Evolutionary conservation across 495 filamentous ascomycete species (phyloP), one percentile per base, ranked within the genome.

Genomic region (Letharia lupina): DNA sequence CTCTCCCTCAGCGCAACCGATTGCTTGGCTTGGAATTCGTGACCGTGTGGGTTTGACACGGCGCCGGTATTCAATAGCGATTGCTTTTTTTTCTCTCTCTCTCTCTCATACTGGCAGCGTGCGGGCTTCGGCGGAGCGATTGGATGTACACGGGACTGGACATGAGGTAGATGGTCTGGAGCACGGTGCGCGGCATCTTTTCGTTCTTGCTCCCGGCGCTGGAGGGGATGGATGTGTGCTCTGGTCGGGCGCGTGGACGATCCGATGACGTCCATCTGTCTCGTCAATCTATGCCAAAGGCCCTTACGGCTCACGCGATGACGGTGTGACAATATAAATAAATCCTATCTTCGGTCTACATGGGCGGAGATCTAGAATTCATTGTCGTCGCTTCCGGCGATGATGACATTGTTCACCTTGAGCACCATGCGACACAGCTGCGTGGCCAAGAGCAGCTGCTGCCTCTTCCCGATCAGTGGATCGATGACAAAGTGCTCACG

Each of bases 341-440:
- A 7, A 4, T 28, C n/a, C 8, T 58, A 16, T 23, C 5, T 45
- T 35, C 5, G 12, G 42, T 54, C 16, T 73, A 72, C 52, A 59
- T 15, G 6, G 13, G 12, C n/a, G 67, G 61, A 60, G 69, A 75
- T 80, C 75, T 93, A 98, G 75, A 89, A 98, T 65, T 98, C 95
- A 65, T 94, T 85, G 64, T 98, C 90, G 42, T 93, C 94, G 65
- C 88, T 88, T 31, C 94, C 95, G 45, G 93, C 85, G 71, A 98
- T 89, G 71, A 98, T 98, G 68, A 98, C 95, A 76, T 97, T 97
- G 80, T 89, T 88, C 69, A 88, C 82, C 86, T 99, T 99, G 65
- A 99, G 84, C 69, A 99, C 94, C 94, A 99, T 99, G 65, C 94
- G 87, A 81, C 95, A 98, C 39, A 99, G 84, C 79, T 99, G 94